Evolutionary conservation across 768 basidiomycete species (phyloP).

Genomic region (Podaxis sp.): DNA sequence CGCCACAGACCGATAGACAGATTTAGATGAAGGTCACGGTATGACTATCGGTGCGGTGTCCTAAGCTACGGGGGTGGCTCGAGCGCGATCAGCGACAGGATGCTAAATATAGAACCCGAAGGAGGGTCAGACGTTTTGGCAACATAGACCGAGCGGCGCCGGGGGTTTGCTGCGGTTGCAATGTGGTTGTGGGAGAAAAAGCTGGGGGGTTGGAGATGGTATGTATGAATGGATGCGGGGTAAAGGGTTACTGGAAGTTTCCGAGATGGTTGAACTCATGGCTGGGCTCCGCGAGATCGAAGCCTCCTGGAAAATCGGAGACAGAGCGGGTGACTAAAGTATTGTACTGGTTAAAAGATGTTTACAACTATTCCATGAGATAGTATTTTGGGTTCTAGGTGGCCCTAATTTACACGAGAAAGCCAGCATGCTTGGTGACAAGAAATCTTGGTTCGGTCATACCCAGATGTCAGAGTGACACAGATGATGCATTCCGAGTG

Average conservation of each 20-base stretch:
- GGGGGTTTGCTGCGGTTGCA: neutral
- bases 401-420: neutral
- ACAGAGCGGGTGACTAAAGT: neutral
- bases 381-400: neutral
- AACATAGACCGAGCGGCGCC: neutral
- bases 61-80: neutral
- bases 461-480: neutral
- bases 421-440: neutral
- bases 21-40: neutral
- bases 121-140: neutral
- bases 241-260: neutral
- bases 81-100: conserved; percentile 3
- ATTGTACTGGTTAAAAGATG: neutral
- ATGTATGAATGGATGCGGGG: neutral
- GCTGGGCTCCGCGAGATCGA: neutral
- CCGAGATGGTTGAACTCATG: neutral
- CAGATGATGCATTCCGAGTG: conserved; percentile 2
- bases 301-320: neutral
- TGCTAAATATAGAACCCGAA: conserved; percentile 7
- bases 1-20: neutral
- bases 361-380: neutral
- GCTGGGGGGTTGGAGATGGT: neutral
- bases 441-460: too few species aligned
- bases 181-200: neutral
- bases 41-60: neutral